These are phyloP conservation scores for Sugiyamaella novakii DNA, from an alignment of 1,139 yeast genomes.

Conservation along the genomic window DNA sequence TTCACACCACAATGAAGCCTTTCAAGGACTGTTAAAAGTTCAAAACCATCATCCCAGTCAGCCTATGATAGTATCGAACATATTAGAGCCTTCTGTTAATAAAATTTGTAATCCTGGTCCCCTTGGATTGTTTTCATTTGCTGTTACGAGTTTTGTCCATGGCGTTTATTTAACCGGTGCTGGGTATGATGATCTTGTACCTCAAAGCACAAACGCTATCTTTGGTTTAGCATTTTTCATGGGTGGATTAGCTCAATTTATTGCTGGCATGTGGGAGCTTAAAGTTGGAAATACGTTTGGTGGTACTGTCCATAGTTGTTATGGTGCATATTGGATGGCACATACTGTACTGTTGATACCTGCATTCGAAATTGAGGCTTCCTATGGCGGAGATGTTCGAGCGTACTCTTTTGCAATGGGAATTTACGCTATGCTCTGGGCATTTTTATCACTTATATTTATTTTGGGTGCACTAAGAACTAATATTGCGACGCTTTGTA, in stretches of 20 bases:
- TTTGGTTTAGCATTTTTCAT: conserved; percentile 75
- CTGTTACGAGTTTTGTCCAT: conserved; percentile 77
- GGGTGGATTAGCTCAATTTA: conserved; percentile 73
- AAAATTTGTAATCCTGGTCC: conserved; percentile 88
- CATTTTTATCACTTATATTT: conserved; percentile 69
- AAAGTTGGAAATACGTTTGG: conserved; percentile 75
- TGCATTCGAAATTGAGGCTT: conserved; percentile 65
- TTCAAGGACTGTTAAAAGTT: no score
- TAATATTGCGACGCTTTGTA: conserved; percentile 69
- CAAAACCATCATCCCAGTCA: background rate
- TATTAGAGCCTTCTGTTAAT: conserved; percentile 55
- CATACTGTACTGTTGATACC: conserved; percentile 67
- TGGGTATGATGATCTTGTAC: background rate
- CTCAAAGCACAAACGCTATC: conserved; percentile 44
- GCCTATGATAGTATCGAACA: conserved; percentile 1
- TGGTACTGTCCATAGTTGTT: conserved; percentile 75
- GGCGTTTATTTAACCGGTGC: conserved; percentile 44
- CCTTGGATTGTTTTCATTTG: conserved; percentile 78
- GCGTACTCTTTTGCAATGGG: conserved; percentile 63
- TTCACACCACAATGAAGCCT: no score
- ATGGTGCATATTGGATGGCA: conserved; percentile 83
- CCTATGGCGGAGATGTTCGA: conserved; percentile 49
- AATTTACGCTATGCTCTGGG: conserved; percentile 71
- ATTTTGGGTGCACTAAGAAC: conserved; percentile 70
- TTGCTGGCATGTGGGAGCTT: conserved; percentile 77